These are phyloP conservation scores for Phaffia rhodozyma DNA, from an alignment of 1,284 basidiomycete genomes.

Conservation along the genomic window DNA sequence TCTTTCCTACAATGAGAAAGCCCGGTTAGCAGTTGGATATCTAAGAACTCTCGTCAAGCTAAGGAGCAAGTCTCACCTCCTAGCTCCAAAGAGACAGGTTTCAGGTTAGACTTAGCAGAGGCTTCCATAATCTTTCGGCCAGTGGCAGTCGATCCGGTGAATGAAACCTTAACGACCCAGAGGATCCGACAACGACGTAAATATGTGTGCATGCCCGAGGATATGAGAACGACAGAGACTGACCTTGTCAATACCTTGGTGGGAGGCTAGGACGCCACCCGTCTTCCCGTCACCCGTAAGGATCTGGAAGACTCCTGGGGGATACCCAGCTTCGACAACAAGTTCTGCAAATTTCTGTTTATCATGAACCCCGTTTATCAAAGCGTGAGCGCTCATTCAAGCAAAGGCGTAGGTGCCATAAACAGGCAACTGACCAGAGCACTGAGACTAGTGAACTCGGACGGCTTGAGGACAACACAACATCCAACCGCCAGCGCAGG, in stretches of 20 bases:
- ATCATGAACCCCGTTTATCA: too few relatives aligned
- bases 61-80: constrained; percentile 35
- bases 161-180: constrained; percentile 43
- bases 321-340: constrained; percentile 56
- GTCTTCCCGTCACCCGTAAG: constrained; percentile 67
- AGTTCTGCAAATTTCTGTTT: constrained; percentile 63
- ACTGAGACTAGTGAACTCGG: constrained; percentile 55
- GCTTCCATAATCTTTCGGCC: constrained; percentile 76
- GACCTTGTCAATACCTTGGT: constrained; percentile 68
- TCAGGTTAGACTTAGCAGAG: constrained; percentile 71
- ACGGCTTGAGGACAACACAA: constrained; percentile 43
- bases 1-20: neutral
- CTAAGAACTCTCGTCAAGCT: neutral
- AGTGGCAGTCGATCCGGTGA: constrained; percentile 54
- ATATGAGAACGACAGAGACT: constrained; percentile 38
- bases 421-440: constrained; percentile 42
- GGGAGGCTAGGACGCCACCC: constrained; percentile 69
- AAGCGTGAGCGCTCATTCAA: too few relatives aligned
- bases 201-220: too few relatives aligned
- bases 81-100: constrained; percentile 48
- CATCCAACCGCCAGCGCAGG: constrained; percentile 63
- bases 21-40: neutral
- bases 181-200: too few relatives aligned
- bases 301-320: constrained; percentile 84
- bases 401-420: too few relatives aligned